A percentile compares a stretch with the other conserved stretches of the same genome.
phyloP scores from a whole-genome alignment of 306 rosid species.

The Begonia masoniana region DNA sequence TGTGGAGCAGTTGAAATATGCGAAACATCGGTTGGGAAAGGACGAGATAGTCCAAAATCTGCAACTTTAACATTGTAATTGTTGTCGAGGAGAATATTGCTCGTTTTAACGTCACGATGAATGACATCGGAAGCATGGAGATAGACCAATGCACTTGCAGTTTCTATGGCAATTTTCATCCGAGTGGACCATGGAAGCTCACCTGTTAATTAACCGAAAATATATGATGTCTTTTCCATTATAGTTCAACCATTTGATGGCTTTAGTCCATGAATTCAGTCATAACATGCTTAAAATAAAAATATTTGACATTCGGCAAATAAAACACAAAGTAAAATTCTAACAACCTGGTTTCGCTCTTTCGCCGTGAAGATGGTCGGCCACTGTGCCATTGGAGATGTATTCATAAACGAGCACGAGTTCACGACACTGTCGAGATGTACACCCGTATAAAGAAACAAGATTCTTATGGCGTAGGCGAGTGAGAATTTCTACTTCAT shows the following conservation, averaged over 20 bases:
- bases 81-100: conserved; percentile 61
- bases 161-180: conserved; percentile 62
- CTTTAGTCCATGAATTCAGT: too few species aligned
- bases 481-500: conserved; percentile 49
- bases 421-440: conserved; percentile 67
- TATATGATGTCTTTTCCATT: too few species aligned
- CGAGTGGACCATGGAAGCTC: conserved; percentile 42
- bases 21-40: conserved; percentile 44
- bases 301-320: too few species aligned
- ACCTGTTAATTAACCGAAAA: not conserved
- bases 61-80: conserved; percentile 64
- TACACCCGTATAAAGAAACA: conserved; percentile 71
- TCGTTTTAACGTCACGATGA: conserved; percentile 80
- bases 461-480: conserved; percentile 53
- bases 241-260: too few species aligned
- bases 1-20: conserved; percentile 87
- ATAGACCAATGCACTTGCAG: conserved; percentile 61
- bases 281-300: too few species aligned
- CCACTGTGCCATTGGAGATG: conserved; percentile 69
- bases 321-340: too few species aligned
- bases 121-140: conserved; percentile 69
- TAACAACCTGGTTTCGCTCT: conserved; percentile 22
- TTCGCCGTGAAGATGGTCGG: conserved; percentile 73
- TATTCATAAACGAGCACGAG: conserved; percentile 78
- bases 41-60: conserved; percentile 83